Conservation (phyloP, 768 basidiomycete species). For the Kwoniella bestiolae region DNA sequence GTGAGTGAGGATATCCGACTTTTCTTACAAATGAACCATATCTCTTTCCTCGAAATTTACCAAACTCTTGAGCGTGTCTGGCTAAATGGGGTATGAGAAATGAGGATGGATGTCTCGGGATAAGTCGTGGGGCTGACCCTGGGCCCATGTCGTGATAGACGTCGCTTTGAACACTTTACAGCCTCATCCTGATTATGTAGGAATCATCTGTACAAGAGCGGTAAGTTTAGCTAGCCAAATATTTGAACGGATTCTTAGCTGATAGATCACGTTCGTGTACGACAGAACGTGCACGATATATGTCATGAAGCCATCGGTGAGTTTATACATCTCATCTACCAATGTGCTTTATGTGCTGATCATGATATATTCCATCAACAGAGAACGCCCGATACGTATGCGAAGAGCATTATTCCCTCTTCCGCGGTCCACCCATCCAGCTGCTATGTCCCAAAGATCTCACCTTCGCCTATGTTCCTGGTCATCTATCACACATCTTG, state of each 20-base stretch:
- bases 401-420: slow-evolving; percentile 92
- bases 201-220: slow-evolving; percentile 93
- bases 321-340: slow-evolving; percentile 1
- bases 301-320: slow-evolving; percentile 86
- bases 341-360: not conserved
- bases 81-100: too few relatives aligned
- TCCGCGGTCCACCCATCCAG: slow-evolving; percentile 93
- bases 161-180: slow-evolving; percentile 92
- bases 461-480: slow-evolving; percentile 91
- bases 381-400: slow-evolving; percentile 86
- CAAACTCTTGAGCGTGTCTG: too few relatives aligned
- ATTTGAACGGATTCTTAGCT: slow-evolving; percentile 18
- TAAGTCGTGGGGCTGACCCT: not conserved
- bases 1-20: slow-evolving; percentile 61
- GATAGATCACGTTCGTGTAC: too few relatives aligned
- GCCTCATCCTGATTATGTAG: slow-evolving; percentile 86
- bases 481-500: slow-evolving; percentile 94
- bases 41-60: too few relatives aligned
- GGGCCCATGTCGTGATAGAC: slow-evolving; percentile 63
- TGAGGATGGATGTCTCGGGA: too few relatives aligned
- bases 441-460: slow-evolving; percentile 89
- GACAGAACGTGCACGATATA: slow-evolving; percentile 96
- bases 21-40: too few relatives aligned
- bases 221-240: slow-evolving; percentile 64
- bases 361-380: slow-evolving; percentile 11